These are phyloP conservation scores for Psophocarpus tetragonolobus DNA, from an alignment of 306 rosid species.

Conservation along the genomic window DNA sequence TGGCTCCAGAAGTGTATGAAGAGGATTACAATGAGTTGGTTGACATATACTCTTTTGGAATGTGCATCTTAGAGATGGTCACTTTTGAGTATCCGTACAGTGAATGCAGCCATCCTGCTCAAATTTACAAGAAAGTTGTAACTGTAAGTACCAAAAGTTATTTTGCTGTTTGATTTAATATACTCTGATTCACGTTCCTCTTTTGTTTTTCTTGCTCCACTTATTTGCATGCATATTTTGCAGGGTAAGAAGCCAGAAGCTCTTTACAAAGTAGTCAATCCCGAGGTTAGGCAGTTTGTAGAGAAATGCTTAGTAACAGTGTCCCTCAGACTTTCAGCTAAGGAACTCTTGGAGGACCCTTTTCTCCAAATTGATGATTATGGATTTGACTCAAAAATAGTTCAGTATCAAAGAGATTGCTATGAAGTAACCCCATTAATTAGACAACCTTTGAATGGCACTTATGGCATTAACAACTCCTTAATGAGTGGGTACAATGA, in stretches of 20 bases:
- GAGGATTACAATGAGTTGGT: slow-evolving; percentile 95
- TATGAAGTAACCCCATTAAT: slow-evolving; percentile 57
- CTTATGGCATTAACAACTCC: slow-evolving; percentile 36
- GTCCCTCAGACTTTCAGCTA: slow-evolving; percentile 79
- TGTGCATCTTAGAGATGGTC: slow-evolving; percentile 98
- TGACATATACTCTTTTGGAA: slow-evolving; percentile 96
- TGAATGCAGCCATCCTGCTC: slow-evolving; percentile 93
- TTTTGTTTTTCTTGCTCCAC: slow-evolving; percentile 13
- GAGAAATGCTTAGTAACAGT: slow-evolving; percentile 90
- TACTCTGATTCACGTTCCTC: neutral
- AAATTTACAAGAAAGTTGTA: slow-evolving; percentile 92
- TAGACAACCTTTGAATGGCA: slow-evolving; percentile 55
- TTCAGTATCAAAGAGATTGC: slow-evolving; percentile 49
- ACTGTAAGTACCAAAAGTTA: slow-evolving; percentile 54
- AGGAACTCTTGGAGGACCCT: slow-evolving; percentile 81
- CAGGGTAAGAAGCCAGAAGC: slow-evolving; percentile 90
- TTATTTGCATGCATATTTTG: slow-evolving; percentile 29
- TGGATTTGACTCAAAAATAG: slow-evolving; percentile 51
- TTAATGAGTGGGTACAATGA: slow-evolving; percentile 49
- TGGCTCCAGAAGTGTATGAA: slow-evolving; percentile 98
- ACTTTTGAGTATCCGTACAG: slow-evolving; percentile 95
- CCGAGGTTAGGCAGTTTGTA: slow-evolving; percentile 71
- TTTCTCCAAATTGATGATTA: slow-evolving; percentile 79
- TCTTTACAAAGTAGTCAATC: slow-evolving; percentile 71
- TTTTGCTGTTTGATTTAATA: neutral